A percentile compares a stretch with the other conserved stretches of the same genome.
Evolutionary conservation across 208 protist species (phyloP).

Genomic region (Wallacemonas sp.): DNA sequence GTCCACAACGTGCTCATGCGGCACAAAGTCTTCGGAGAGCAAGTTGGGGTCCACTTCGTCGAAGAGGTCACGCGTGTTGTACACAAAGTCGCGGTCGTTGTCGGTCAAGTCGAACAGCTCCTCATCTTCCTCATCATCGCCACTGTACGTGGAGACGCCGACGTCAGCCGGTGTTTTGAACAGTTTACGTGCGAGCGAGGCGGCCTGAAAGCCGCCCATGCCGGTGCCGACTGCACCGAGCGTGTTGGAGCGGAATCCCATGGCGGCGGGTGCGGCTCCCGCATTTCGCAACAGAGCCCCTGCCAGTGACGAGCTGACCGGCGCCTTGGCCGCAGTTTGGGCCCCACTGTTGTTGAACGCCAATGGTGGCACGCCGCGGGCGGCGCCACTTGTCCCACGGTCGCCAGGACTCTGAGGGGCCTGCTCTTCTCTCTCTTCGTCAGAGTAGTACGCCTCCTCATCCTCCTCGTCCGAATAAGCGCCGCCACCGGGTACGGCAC

Average conservation of each 20-base stretch:
- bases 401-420: too few species aligned
- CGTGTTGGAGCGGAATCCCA: not conserved
- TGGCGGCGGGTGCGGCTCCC: not conserved
- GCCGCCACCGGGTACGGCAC: constrained; percentile 20
- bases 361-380: not conserved
- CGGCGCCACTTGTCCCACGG: not conserved
- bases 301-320: constrained; percentile 18
- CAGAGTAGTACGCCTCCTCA: constrained; percentile 21
- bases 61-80: constrained; percentile 66
- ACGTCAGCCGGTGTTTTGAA: constrained; percentile 27
- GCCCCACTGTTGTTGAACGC: constrained; percentile 4
- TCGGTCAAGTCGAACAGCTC: constrained; percentile 33
- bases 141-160: not conserved
- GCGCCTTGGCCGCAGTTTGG: constrained; percentile 6
- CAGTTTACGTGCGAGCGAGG: constrained; percentile 39
- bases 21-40: constrained; percentile 62
- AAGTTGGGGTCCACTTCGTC: constrained; percentile 67
- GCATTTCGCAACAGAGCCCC: constrained; percentile 14
- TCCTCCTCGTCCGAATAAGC: constrained; percentile 30
- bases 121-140: constrained; percentile 39
- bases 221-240: not conserved
- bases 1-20: constrained; percentile 77
- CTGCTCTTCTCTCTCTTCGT: too few species aligned
- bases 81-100: constrained; percentile 62
- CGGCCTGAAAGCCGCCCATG: constrained; percentile 10